A percentile compares a stretch with the other conserved stretches of the same genome.
phyloP scores from a whole-genome alignment of 2,329 filamentous ascomycete genomes.

The Fusarium fracticaudum region DNA sequence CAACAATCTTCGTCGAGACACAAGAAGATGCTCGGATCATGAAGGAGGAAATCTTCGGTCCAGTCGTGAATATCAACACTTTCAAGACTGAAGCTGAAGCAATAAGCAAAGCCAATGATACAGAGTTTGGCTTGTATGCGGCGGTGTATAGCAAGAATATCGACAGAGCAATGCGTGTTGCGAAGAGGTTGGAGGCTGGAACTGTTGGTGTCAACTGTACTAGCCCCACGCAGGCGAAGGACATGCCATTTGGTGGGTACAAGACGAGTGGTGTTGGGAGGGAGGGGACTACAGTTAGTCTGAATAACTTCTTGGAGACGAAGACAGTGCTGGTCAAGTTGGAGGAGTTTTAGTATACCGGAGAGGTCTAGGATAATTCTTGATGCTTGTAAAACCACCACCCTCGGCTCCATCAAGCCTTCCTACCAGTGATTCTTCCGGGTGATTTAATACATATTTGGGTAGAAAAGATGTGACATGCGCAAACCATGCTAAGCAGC shows the following conservation, averaged over 20 bases:
- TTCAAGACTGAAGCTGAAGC: slow-evolving; percentile 48
- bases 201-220: slow-evolving; percentile 66
- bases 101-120: slow-evolving; percentile 50
- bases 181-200: slow-evolving; percentile 65
- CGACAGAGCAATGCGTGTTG: slow-evolving; percentile 53
- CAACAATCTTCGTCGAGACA: slow-evolving; percentile 27
- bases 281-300: slow-evolving; percentile 4
- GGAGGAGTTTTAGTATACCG: not conserved
- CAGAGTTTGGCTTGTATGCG: slow-evolving; percentile 63
- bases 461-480: too few relatives aligned
- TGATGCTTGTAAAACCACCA: too few relatives aligned
- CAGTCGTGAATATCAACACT: slow-evolving; percentile 67
- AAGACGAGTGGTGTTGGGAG: slow-evolving; percentile 7
- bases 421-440: too few relatives aligned
- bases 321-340: slow-evolving; percentile 25
- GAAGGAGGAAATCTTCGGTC: slow-evolving; percentile 72
- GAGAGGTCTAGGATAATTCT: too few relatives aligned
- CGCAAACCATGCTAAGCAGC: rapidly evolving
- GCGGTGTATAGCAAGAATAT: slow-evolving; percentile 66
- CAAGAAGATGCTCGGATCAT: slow-evolving; percentile 53
- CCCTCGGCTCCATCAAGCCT: too few relatives aligned
- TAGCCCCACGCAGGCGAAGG: slow-evolving; percentile 28
- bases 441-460: too few relatives aligned
- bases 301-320: slow-evolving; percentile 24
- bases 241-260: slow-evolving; percentile 23